Evolutionary conservation across 768 basidiomycete genomes (phyloP).

Genomic region (Tulasnella sp.): DNA sequence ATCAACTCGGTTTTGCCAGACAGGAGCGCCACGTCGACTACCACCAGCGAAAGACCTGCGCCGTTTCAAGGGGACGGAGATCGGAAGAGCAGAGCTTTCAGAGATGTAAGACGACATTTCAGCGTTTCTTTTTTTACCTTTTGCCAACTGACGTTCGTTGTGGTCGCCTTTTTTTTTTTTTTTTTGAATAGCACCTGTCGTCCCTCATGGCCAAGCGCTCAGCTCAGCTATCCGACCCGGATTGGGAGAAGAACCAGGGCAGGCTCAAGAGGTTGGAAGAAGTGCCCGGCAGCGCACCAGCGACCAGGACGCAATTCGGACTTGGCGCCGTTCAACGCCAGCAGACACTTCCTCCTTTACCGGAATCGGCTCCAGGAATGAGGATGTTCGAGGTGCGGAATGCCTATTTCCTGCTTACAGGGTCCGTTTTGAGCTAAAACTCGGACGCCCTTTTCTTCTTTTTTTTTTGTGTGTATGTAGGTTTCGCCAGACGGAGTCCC

Average conservation of each 20-base stretch:
- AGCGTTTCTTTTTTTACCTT: neutral
- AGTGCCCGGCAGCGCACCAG: neutral
- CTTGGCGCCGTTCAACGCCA: neutral
- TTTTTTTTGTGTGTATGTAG: no score
- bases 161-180: no score
- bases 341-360: neutral
- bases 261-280: neutral
- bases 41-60: neutral
- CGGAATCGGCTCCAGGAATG: neutral
- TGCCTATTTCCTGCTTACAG: no score
- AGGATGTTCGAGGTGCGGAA: neutral
- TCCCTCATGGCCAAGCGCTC: constrained; percentile 15
- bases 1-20: constrained; percentile 5
- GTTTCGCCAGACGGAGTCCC: neutral
- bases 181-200: neutral
- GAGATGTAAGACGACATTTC: no score
- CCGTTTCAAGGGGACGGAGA: constrained; percentile 15
- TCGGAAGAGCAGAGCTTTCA: constrained; percentile 3
- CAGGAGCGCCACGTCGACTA: neutral
- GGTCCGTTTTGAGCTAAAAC: no score
- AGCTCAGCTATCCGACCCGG: neutral
- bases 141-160: neutral
- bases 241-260: neutral
- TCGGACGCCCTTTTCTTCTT: neutral
- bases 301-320: neutral